phyloP scores from a whole-genome alignment of 352 stramenopile genomes.

The Phytophthora rubi region DNA sequence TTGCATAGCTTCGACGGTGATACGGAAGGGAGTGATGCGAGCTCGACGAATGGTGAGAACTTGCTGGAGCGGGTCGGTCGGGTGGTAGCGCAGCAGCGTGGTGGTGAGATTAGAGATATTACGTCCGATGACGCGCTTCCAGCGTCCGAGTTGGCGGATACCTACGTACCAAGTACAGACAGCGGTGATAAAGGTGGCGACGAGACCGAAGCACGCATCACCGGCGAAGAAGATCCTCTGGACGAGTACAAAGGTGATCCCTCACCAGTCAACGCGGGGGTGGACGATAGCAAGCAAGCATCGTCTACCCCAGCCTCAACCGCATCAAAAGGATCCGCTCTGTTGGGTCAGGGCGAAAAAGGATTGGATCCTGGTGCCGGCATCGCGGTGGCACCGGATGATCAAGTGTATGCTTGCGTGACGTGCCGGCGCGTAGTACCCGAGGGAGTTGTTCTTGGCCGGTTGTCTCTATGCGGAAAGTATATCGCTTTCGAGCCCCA shows the following conservation, averaged over 20 bases:
- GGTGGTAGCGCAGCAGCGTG: slow-evolving; percentile 72
- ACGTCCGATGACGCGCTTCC: slow-evolving; percentile 55
- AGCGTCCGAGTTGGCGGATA: slow-evolving; percentile 31
- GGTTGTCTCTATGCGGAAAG: slow-evolving; percentile 70
- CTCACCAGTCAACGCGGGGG: not conserved
- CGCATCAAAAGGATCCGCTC: slow-evolving; percentile 20
- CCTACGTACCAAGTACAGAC: slow-evolving; percentile 34
- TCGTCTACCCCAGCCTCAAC: slow-evolving; percentile 2
- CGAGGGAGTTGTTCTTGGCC: slow-evolving; percentile 73
- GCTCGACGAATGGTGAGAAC: slow-evolving; percentile 38
- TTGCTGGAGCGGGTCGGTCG: slow-evolving; percentile 75
- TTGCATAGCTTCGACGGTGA: slow-evolving; percentile 48
- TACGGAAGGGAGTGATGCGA: slow-evolving; percentile 27
- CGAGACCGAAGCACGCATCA: slow-evolving; percentile 11
- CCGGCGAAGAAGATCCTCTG: slow-evolving; percentile 29
- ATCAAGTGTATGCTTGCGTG: slow-evolving; percentile 71
- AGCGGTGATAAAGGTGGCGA: slow-evolving; percentile 18
- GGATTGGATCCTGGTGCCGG: slow-evolving; percentile 75
- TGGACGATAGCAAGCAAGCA: slow-evolving; percentile 16
- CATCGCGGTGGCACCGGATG: slow-evolving; percentile 54
- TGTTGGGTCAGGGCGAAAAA: slow-evolving; percentile 47
- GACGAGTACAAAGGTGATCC: slow-evolving; percentile 30
- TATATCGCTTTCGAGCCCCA: slow-evolving; percentile 73
- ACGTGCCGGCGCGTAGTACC: slow-evolving; percentile 77
- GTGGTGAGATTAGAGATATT: slow-evolving; percentile 83